Percentiles rank a stretch among this genome's conserved stretches.
phyloP scores from a whole-genome alignment of 208 protist species.

The Sergeia podlipaevii region DNA sequence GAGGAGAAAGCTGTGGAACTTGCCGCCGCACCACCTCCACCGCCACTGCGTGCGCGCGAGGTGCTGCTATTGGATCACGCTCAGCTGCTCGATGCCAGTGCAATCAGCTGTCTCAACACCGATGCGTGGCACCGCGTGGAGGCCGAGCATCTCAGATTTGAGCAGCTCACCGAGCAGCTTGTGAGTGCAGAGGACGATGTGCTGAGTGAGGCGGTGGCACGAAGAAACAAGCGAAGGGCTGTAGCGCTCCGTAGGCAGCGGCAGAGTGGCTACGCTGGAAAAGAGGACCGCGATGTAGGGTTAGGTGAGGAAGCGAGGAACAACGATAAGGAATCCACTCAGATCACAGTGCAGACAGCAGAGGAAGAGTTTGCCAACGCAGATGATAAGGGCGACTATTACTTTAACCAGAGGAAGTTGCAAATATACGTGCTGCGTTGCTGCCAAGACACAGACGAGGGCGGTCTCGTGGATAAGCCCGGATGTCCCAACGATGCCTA shows the following conservation, averaged over 20 bases:
- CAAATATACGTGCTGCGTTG: conserved; percentile 80
- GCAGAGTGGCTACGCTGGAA: too few relatives aligned
- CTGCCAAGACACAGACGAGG: conserved; percentile 49
- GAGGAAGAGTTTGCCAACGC: conserved; percentile 25
- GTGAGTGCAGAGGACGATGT: conserved; percentile 23
- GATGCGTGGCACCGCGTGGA: conserved; percentile 42
- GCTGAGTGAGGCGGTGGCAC: not conserved
- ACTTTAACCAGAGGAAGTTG: conserved; percentile 72
- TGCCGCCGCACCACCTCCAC: not conserved
- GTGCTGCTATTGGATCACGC: conserved; percentile 62
- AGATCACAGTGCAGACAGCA: not conserved
- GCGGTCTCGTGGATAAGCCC: conserved; percentile 91
- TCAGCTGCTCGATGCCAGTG: conserved; percentile 51
- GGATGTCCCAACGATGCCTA: conserved; percentile 62
- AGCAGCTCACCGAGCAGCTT: conserved; percentile 26
- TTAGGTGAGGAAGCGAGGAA: too few relatives aligned
- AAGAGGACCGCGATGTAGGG: too few relatives aligned
- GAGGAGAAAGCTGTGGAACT: not conserved
- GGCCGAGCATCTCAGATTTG: conserved; percentile 9
- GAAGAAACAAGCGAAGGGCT: too few relatives aligned
- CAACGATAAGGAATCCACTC: too few relatives aligned
- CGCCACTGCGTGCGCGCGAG: conserved; percentile 33
- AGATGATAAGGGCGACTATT: conserved; percentile 59
- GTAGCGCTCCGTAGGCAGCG: too few relatives aligned
- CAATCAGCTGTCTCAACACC: conserved; percentile 8